phyloP scores from a whole-genome alignment of 495 filamentous ascomycete species.

The Rhypophila decipiens region DNA sequence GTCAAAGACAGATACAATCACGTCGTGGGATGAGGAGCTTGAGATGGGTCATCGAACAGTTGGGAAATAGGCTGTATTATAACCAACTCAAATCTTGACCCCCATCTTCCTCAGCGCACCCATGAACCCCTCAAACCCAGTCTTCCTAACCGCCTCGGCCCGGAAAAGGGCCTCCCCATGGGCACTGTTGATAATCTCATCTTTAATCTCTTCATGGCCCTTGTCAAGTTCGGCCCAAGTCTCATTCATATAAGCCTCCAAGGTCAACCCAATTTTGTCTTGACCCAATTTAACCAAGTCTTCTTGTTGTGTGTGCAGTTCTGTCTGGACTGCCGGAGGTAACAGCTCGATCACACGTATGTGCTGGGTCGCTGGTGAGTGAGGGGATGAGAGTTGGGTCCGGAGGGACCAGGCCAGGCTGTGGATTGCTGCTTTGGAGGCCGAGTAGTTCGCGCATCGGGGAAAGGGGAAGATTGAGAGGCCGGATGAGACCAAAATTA shows the following conservation, averaged over 20 bases:
- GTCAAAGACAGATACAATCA: no score
- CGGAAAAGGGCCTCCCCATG: constrained; percentile 1
- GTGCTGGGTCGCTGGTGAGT: constrained; percentile 6
- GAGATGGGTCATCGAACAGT: no score
- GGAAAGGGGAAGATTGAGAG: constrained; percentile 50
- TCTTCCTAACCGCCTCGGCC: constrained; percentile 8
- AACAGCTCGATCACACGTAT: constrained; percentile 59
- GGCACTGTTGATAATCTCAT: constrained; percentile 28
- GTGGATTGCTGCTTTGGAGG: constrained; percentile 54
- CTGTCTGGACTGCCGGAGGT: constrained; percentile 63
- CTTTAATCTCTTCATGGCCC: constrained; percentile 49
- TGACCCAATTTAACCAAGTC: constrained; percentile 36
- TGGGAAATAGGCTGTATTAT: no score
- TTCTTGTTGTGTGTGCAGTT: constrained; percentile 46
- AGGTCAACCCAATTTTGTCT: constrained; percentile 49
- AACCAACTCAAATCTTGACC: constrained; percentile 5
- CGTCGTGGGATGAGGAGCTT: no score
- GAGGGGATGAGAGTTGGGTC: constrained; percentile 41
- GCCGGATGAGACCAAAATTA: constrained; percentile 47
- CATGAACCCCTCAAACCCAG: constrained; percentile 8
- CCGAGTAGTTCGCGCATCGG: constrained; percentile 49
- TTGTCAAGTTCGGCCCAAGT: constrained; percentile 48
- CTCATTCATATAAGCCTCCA: constrained; percentile 52
- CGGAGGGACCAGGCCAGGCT: constrained; percentile 51
- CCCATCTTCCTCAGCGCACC: constrained; percentile 9